A percentile compares a stretch with the other conserved stretches of the same genome.
Conservation (phyloP, 2,329 filamentous ascomycete genomes). For the Incumbomyces delicatus region DNA sequence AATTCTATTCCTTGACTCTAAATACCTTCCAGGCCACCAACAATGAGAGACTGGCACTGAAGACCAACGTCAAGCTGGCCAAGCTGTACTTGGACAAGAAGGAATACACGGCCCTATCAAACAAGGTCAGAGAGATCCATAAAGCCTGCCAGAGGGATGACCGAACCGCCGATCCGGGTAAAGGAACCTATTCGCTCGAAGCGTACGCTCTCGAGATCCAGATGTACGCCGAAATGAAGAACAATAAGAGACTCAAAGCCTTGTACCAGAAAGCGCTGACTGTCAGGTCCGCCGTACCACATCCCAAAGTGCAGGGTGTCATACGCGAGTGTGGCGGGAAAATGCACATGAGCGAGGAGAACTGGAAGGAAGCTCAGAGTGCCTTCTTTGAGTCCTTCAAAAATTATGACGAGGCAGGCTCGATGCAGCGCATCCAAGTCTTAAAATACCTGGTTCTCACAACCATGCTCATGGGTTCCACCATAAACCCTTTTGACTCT, state of each 20-base stretch:
- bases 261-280: conserved; percentile 85
- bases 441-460: conserved; percentile 93
- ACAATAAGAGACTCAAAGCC: conserved; percentile 92
- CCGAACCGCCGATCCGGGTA: conserved; percentile 81
- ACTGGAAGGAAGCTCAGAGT: conserved; percentile 93
- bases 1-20: conserved; percentile 89
- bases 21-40: conserved; percentile 94
- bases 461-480: conserved; percentile 96
- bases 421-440: conserved; percentile 89
- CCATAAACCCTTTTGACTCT: conserved; percentile 98
- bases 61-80: conserved; percentile 95
- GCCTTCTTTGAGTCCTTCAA: conserved; percentile 99
- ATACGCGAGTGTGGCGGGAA: conserved; percentile 98
- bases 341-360: conserved; percentile 99
- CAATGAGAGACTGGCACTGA: conserved; percentile 93
- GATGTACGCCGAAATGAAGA: conserved; percentile 93
- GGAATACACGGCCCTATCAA: conserved; percentile 69
- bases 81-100: conserved; percentile 86
- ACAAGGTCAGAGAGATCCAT: conserved; percentile 81
- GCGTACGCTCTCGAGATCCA: conserved; percentile 96
- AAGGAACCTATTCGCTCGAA: conserved; percentile 91
- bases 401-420: conserved; percentile 97
- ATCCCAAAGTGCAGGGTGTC: conserved; percentile 98
- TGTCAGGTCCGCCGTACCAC: conserved; percentile 91
- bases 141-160: conserved; percentile 79